Percentiles rank a stretch among this genome's conserved stretches.
phyloP scores from a whole-genome alignment of 73 alveolate genomes.

The Durusdinium trenchii region DNA sequence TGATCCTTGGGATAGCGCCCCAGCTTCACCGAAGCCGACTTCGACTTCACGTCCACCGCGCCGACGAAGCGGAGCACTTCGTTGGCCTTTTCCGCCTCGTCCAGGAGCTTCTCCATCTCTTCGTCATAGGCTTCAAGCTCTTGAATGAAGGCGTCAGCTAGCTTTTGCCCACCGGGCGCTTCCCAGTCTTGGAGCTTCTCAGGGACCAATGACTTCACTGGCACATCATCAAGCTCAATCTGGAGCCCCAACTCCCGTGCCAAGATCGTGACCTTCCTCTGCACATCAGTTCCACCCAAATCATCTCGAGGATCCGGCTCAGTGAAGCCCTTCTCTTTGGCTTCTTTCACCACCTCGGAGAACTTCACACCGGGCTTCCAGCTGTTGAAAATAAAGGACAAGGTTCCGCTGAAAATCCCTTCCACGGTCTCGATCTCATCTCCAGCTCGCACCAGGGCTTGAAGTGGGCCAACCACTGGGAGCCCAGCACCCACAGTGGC shows the following conservation, averaged over 20 bases:
- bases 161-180: constrained; percentile 57
- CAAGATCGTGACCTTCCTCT: constrained; percentile 94
- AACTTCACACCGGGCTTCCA: constrained; percentile 95
- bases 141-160: constrained; percentile 78
- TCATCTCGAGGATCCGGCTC: constrained; percentile 96
- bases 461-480: constrained; percentile 89
- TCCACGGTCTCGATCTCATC: constrained; percentile 87
- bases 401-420: constrained; percentile 94
- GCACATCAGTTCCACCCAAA: constrained; percentile 94
- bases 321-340: constrained; percentile 93
- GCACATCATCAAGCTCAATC: constrained; percentile 94
- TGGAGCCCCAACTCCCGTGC: constrained; percentile 83
- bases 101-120: constrained; percentile 90
- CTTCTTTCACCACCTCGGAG: constrained; percentile 88
- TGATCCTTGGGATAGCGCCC: constrained; percentile 93
- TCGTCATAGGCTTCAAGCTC: constrained; percentile 92
- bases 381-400: constrained; percentile 93
- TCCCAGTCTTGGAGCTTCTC: constrained; percentile 69
- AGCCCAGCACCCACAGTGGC: constrained; percentile 93
- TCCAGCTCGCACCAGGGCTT: constrained; percentile 80
- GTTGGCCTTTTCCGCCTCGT: constrained; percentile 73
- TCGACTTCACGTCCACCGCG: constrained; percentile 74
- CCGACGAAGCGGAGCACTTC: constrained; percentile 95
- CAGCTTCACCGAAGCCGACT: constrained; percentile 93
- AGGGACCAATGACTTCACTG: constrained; percentile 86